Percentiles rank a stretch among this genome's conserved stretches.
phyloP scores from a whole-genome alignment of 2,329 filamentous ascomycete genomes.

The Pseudocercospora pini-densiflorae region DNA sequence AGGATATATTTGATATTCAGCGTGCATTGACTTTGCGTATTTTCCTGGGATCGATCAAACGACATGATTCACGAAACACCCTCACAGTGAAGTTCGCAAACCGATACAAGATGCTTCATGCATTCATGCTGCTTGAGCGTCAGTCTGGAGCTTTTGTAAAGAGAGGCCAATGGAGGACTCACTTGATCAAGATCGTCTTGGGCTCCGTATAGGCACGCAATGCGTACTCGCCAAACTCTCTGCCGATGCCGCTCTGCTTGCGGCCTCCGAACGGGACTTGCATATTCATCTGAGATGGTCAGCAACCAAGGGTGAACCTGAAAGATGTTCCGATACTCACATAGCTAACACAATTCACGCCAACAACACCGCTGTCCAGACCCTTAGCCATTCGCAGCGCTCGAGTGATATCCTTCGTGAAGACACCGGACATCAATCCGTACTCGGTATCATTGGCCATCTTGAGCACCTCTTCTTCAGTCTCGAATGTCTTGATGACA shows the following conservation, averaged over 20 bases:
- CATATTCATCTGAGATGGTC: conserved; percentile 12
- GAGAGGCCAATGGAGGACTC: too few relatives aligned
- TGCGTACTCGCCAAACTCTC: conserved; percentile 65
- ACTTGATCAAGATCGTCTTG: conserved; percentile 15
- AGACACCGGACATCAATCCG: conserved; percentile 44
- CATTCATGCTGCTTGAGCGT: conserved; percentile 5
- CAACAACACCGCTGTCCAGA: conserved; percentile 46
- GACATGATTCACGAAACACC: background rate
- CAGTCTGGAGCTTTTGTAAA: too few relatives aligned
- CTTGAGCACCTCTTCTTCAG: conserved; percentile 43
- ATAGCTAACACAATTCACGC: conserved; percentile 41
- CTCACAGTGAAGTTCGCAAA: background rate
- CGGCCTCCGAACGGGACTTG: conserved; percentile 58
- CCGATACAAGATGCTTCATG: background rate
- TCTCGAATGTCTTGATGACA: conserved; percentile 43
- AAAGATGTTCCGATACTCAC: background rate
- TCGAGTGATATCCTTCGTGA: conserved; percentile 43
- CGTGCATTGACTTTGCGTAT: background rate
- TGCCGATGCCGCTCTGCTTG: conserved; percentile 64
- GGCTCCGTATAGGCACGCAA: conserved; percentile 63
- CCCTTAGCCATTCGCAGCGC: conserved; percentile 46
- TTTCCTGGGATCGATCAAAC: background rate
- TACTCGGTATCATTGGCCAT: conserved; percentile 46
- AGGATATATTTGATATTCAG: background rate
- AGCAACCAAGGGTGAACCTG: too few relatives aligned